Conservation (phyloP, 768 basidiomycete genomes). For the Mrakia blollopis region DNA sequence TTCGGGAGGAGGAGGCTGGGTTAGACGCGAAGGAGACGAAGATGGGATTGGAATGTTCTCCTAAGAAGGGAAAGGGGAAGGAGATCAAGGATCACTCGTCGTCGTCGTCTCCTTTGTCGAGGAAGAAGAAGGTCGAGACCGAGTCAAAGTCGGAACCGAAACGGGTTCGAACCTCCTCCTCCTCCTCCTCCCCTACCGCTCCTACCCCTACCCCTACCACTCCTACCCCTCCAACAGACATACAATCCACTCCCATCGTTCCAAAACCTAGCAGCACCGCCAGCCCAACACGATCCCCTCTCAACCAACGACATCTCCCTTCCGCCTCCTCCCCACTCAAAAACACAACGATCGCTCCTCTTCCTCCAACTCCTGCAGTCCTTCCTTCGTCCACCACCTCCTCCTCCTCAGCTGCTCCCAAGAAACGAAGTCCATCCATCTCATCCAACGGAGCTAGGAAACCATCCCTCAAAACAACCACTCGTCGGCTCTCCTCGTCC, state of each 20-base stretch:
- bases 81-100: constrained; percentile 9
- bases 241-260: neutral
- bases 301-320: constrained; percentile 15
- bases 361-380: neutral
- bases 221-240: neutral
- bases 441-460: neutral
- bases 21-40: neutral
- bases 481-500: constrained; percentile 1
- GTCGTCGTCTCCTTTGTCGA: constrained; percentile 6
- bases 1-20: neutral
- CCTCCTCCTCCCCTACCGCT: neutral
- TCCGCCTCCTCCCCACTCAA: constrained; percentile 27
- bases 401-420: too few relatives aligned
- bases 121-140: neutral
- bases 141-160: neutral
- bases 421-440: neutral
- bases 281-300: neutral
- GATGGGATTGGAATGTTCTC: neutral
- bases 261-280: neutral
- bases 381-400: neutral
- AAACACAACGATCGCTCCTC: constrained; percentile 10
- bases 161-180: neutral
- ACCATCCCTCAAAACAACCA: neutral
- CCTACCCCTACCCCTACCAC: neutral
- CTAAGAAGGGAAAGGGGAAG: neutral